A percentile compares a stretch with the other conserved stretches of the same genome.
Evolutionary conservation across 1,139 yeast species (phyloP).

Genomic region (Lizanozyma gosingica): DNA sequence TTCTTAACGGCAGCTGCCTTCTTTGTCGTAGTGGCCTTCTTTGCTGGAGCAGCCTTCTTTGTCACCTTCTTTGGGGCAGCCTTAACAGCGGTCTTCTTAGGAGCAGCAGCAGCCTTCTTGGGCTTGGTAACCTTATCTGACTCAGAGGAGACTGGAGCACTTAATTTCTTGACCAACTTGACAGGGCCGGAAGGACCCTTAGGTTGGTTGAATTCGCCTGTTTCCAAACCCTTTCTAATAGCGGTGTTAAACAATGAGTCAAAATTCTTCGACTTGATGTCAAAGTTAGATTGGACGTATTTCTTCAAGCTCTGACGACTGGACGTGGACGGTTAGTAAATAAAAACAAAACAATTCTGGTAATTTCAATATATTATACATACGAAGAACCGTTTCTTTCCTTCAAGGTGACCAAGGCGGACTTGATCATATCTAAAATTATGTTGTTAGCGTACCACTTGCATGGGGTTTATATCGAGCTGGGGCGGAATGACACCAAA

Average conservation of each 20-base stretch:
- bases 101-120: slow-evolving; percentile 10
- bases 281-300: slow-evolving; percentile 51
- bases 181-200: slow-evolving; percentile 80
- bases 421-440: slow-evolving; percentile 59
- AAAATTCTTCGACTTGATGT: slow-evolving; percentile 53
- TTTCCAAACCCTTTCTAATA: slow-evolving; percentile 69
- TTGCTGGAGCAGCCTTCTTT: slow-evolving; percentile 18
- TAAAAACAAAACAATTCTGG: slow-evolving; percentile 1
- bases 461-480: not conserved
- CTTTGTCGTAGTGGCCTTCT: slow-evolving; percentile 4
- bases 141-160: slow-evolving; percentile 13
- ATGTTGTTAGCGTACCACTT: too few relatives aligned
- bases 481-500: too few relatives aligned
- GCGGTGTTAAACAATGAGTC: slow-evolving; percentile 74
- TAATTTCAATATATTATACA: slow-evolving; percentile 14
- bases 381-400: slow-evolving; percentile 79
- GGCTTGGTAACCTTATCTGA: slow-evolving; percentile 15
- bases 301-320: slow-evolving; percentile 63
- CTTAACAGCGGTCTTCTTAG: slow-evolving; percentile 15
- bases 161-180: slow-evolving; percentile 44
- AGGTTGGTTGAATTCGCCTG: slow-evolving; percentile 76
- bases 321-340: slow-evolving; percentile 12
- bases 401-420: slow-evolving; percentile 63
- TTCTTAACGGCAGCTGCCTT: slow-evolving; percentile 6
- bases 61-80: slow-evolving; percentile 13